These are phyloP conservation scores for Penicillium pancosmium DNA, from an alignment of 495 filamentous ascomycete genomes.

Conservation along the genomic window DNA sequence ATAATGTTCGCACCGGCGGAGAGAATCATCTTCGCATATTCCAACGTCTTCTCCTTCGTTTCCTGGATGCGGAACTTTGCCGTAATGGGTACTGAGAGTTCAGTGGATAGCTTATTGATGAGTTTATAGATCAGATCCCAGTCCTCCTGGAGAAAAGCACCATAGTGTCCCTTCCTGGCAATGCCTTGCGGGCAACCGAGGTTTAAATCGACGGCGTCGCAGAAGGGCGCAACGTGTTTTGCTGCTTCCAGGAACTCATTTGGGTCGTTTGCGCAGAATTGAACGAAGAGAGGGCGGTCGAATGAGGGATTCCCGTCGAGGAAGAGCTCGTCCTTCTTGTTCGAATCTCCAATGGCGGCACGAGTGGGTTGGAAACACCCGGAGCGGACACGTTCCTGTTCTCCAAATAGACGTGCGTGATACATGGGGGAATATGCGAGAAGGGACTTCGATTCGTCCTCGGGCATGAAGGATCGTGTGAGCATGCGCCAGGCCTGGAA, in stretches of 20 bases:
- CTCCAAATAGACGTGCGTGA: slow-evolving; percentile 81
- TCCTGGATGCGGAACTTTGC: slow-evolving; percentile 94
- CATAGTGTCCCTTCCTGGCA: slow-evolving; percentile 85
- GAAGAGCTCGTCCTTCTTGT: slow-evolving; percentile 42
- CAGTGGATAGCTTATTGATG: slow-evolving; percentile 73
- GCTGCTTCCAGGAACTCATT: slow-evolving; percentile 77
- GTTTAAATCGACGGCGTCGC: slow-evolving; percentile 95
- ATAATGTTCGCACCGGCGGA: slow-evolving; percentile 89
- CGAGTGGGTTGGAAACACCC: slow-evolving; percentile 75
- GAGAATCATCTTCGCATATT: slow-evolving; percentile 87
- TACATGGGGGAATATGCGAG: slow-evolving; percentile 95
- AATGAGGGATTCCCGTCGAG: slow-evolving; percentile 83
- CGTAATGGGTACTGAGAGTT: slow-evolving; percentile 79
- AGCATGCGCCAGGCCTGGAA: slow-evolving; percentile 91
- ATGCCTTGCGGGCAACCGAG: slow-evolving; percentile 98
- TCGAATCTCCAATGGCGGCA: slow-evolving; percentile 32
- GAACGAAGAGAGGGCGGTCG: slow-evolving; percentile 90
- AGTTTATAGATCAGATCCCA: slow-evolving; percentile 78
- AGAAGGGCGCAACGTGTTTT: slow-evolving; percentile 73
- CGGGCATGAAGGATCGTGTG: slow-evolving; percentile 82
- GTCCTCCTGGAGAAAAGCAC: slow-evolving; percentile 93
- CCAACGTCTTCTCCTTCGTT: slow-evolving; percentile 79
- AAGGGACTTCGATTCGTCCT: slow-evolving; percentile 57
- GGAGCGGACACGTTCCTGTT: slow-evolving; percentile 72
- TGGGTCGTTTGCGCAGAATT: slow-evolving; percentile 94